These are phyloP conservation scores for Lachancea dasiensis DNA, from an alignment of 805 yeast species.

Conservation along the genomic window DNA sequence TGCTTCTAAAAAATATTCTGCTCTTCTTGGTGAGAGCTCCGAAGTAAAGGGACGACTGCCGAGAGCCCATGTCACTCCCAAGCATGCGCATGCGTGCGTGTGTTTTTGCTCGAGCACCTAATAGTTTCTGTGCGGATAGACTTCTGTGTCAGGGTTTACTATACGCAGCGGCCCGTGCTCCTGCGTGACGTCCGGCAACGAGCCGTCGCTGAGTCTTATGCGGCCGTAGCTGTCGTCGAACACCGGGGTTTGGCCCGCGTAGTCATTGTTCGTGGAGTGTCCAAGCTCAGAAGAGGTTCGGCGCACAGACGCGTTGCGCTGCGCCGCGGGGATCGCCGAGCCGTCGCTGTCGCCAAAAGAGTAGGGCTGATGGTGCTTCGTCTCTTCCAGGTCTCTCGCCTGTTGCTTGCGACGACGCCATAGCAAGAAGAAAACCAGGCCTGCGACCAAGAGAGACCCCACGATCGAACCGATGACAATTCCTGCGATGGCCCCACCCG, in stretches of 20 bases:
- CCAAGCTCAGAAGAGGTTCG: constrained; percentile 2
- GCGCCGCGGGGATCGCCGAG: constrained; percentile 18
- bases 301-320: constrained; percentile 6
- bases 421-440: constrained; percentile 38
- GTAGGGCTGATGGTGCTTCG: constrained; percentile 32
- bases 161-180: constrained; percentile 44
- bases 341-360: constrained; percentile 32
- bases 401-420: constrained; percentile 36
- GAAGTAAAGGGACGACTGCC: too few species aligned
- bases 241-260: constrained; percentile 13
- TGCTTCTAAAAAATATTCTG: neutral
- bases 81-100: neutral
- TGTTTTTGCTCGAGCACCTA: neutral
- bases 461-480: constrained; percentile 49
- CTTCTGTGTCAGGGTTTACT: constrained; percentile 38
- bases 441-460: constrained; percentile 38
- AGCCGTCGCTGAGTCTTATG: constrained; percentile 48
- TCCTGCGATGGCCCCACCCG: constrained; percentile 53
- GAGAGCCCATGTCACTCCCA: too few species aligned
- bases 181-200: constrained; percentile 41
- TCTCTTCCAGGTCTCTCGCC: constrained; percentile 40
- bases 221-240: constrained; percentile 36
- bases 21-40: neutral
- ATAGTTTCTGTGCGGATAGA: neutral
- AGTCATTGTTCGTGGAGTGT: constrained; percentile 3